Evolutionary conservation across 1,139 yeast species (phyloP), one percentile per base, ranked within the genome.

Genomic region (Taphrina sp.): DNA sequence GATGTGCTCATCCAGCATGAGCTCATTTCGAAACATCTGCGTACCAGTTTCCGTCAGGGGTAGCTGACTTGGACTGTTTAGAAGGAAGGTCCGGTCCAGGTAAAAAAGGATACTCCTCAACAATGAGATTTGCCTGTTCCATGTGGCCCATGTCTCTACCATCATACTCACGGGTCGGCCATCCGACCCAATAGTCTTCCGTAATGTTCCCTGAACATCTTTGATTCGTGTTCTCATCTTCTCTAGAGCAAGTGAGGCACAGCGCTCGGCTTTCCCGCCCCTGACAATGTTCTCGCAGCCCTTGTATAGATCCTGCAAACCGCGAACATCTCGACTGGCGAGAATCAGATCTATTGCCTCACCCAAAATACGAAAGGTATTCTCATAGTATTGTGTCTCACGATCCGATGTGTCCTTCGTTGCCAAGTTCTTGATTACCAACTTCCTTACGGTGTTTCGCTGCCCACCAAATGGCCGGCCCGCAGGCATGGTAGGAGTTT

Each of bases 281-380:
- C 73, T 63, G 43, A 73, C 70, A 0, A 72, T 62, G 51, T 67
- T 67, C 64, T 72, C 75, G 12, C 71, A 75, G 17, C 66, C 66
- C 35, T 68, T 65, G 61, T 72, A 72, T 8, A 72, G 64, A 39
- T 66, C 66, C 44, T 71, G 70, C 22, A 64, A 62, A 5, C 68
- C 63, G 7, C 41, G 36, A 19, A 49, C 44, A 24, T 39, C 43
- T 7, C 58, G 60, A 8, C 61, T 60, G 7, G 36, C 44, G 38
- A 66, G 57, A 5, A 67, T 63, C 4, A 60, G 51, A 20, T 60
- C 62, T 35, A 67, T 61, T 0, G 69, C 67, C 3, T 37, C 35
- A 20, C 54, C 53, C 17, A 67, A 60, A 38, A 62, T 61, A 2
- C 38, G 49, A 43, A 58, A 58, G 14, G 63, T 63, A 7, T 59